Evolutionary conservation across 1,139 yeast genomes (phyloP).

Genomic region (Scheffersomyces segobiensis): DNA sequence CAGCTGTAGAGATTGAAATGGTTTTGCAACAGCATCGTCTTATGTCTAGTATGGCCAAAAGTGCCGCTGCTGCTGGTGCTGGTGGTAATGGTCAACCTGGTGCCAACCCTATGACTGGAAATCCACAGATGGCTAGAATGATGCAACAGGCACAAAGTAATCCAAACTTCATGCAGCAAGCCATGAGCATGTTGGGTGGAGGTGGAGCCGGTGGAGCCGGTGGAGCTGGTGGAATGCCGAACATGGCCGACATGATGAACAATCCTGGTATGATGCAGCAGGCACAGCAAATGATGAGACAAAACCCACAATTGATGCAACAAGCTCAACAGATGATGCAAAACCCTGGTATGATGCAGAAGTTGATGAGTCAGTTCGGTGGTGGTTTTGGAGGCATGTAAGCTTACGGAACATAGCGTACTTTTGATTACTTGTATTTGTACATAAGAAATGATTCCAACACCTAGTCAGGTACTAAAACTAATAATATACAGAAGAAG

Average conservation of each 20-base stretch:
- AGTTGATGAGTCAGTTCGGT: conserved; percentile 77
- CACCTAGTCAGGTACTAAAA: neutral
- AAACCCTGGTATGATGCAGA: conserved; percentile 64
- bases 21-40: conserved; percentile 87
- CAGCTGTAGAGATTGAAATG: conserved; percentile 92
- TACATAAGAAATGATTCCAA: neutral
- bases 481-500: neutral
- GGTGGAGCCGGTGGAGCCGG: conserved; percentile 47
- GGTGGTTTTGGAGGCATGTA: conserved; percentile 45
- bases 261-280: conserved; percentile 40
- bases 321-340: conserved; percentile 57
- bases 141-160: conserved; percentile 49
- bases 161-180: conserved; percentile 53
- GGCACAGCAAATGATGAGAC: conserved; percentile 61
- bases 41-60: conserved; percentile 92
- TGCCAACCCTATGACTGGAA: conserved; percentile 11
- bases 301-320: conserved; percentile 72
- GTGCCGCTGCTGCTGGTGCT: conserved; percentile 53
- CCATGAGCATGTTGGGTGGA: conserved; percentile 47
- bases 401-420: neutral
- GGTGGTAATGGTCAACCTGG: conserved; percentile 37
- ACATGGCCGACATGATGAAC: conserved; percentile 33
- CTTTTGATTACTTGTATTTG: neutral
- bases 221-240: conserved; percentile 28
- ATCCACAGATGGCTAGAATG: conserved; percentile 21